Percentiles rank a stretch among this genome's conserved stretches.
Conservation (phyloP, 2,329 filamentous ascomycete species). For the Rosellinia necatrix region DNA sequence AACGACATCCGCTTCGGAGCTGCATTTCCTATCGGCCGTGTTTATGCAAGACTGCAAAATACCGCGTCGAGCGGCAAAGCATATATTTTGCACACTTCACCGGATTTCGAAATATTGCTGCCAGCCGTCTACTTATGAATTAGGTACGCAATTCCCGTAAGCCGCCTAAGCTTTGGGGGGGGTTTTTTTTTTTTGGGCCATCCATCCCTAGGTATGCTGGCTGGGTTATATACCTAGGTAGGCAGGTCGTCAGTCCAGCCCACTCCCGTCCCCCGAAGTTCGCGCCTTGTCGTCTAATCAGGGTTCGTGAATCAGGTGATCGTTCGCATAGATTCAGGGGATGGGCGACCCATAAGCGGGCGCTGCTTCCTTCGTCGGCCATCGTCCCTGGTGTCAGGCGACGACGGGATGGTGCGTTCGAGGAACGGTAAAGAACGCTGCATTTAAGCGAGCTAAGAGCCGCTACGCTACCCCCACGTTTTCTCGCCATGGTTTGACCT, state of each 20-base stretch:
- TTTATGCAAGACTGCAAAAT: too few species aligned
- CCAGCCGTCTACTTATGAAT: too few species aligned
- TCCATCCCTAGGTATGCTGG: background rate
- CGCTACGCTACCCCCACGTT: slow-evolving; percentile 15
- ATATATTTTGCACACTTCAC: too few species aligned
- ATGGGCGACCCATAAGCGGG: background rate
- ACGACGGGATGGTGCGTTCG: slow-evolving; percentile 13
- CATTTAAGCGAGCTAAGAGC: slow-evolving; percentile 19
- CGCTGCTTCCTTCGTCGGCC: background rate
- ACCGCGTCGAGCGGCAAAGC: too few species aligned
- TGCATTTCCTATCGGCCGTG: too few species aligned
- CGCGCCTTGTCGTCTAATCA: background rate
- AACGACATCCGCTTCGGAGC: too few species aligned
- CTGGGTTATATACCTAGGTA: background rate
- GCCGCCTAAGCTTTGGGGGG: too few species aligned
- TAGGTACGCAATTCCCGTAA: too few species aligned
- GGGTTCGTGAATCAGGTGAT: slow-evolving; percentile 12
- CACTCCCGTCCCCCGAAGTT: too few species aligned
- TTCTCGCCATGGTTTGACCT: background rate
- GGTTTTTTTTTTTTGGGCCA: too few species aligned
- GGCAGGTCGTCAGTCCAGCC: too few species aligned
- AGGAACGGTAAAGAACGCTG: slow-evolving; percentile 9
- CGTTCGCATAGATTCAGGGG: background rate
- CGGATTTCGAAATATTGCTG: too few species aligned
- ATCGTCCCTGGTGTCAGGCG: slow-evolving; percentile 6